Evolutionary conservation across 2,329 filamentous ascomycete genomes (phyloP), one percentile per base, ranked within the genome.

Genomic region (Aphanocladium album): DNA sequence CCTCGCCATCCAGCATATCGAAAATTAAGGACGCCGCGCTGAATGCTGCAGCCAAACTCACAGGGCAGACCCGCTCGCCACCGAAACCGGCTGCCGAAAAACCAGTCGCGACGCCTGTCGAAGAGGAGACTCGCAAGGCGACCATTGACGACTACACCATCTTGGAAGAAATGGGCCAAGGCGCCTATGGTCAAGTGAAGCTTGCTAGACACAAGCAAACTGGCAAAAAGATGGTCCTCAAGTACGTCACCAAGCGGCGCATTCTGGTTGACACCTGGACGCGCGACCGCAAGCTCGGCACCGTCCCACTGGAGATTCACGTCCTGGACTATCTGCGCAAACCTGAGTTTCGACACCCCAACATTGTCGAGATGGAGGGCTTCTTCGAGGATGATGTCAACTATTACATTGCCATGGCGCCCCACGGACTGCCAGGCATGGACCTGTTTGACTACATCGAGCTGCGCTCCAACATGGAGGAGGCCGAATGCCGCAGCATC

Each of bases 261-360:
- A 99, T 99, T 72, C 83, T 99, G 16, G 93, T 99, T 63, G 95
- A 99, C 75, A 99, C 95, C 0, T 99, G 95, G 95, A 98, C 93
- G 35, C 86, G 95, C 61, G 95, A 99, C 75, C 87, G 95, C 50
- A 87, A 90, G 59, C 83, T 99, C 14, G 95, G 95, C 17, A 99
- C 95, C 0, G 95, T 99, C 1, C 95, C 95, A 1, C 80, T 99
- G 62, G 95, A 99, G 73, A 98, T 99, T 64, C 95, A 99, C 69
- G 95, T 99, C 39, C 80, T 99, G 17, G 92, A 99, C 73, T 99
- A 93, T 70, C 84, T 99, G 12, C 87, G 92, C 27, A 84, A 88
- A 33, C 92, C 88, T 58, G 86, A 85, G 47, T 76, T 88, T 33
- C 79, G 79, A 50, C 87, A 89, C 67, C 83, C 84, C 57, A 89